A percentile compares a stretch with the other conserved stretches of the same genome.
These are phyloP conservation scores for Cyclaneusma minus DNA, from an alignment of 2,329 filamentous ascomycete genomes.

Conservation along the genomic window DNA sequence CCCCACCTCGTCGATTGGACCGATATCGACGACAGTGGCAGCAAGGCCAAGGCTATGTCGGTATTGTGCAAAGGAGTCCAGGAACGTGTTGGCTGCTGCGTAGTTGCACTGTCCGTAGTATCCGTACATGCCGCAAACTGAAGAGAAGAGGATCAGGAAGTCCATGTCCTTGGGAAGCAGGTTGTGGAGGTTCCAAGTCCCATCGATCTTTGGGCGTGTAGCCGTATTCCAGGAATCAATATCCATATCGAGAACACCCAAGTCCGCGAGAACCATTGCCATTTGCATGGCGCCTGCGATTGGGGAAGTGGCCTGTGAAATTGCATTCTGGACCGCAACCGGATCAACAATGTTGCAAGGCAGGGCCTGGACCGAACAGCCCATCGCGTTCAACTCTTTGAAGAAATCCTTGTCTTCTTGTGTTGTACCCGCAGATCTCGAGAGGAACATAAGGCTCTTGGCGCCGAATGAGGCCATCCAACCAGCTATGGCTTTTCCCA, in stretches of 20 bases:
- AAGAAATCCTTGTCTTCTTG: constrained; percentile 3
- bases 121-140: constrained; percentile 33
- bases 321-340: constrained; percentile 3
- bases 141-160: constrained; percentile 34
- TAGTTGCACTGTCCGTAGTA: constrained; percentile 31
- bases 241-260: constrained; percentile 4
- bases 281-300: constrained; percentile 10
- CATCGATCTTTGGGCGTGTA: constrained; percentile 33
- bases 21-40: not conserved
- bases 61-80: constrained; percentile 2
- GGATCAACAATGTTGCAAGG: constrained; percentile 3
- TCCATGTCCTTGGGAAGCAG: constrained; percentile 26
- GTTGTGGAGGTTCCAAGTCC: constrained; percentile 37
- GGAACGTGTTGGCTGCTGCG: constrained; percentile 3
- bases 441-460: constrained; percentile 21
- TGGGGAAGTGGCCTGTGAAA: constrained; percentile 1
- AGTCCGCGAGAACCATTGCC: constrained; percentile 8
- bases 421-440: constrained; percentile 10
- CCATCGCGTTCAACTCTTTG: constrained; percentile 2
- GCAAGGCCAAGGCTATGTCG: constrained; percentile 1
- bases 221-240: constrained; percentile 12
- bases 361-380: constrained; percentile 7
- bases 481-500: constrained; percentile 21
- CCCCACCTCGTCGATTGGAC: constrained; percentile 14
- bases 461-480: constrained; percentile 24